These are phyloP conservation scores for Aspergillus tubingensis DNA, from an alignment of 2,329 filamentous ascomycete genomes.

Conservation along the genomic window DNA sequence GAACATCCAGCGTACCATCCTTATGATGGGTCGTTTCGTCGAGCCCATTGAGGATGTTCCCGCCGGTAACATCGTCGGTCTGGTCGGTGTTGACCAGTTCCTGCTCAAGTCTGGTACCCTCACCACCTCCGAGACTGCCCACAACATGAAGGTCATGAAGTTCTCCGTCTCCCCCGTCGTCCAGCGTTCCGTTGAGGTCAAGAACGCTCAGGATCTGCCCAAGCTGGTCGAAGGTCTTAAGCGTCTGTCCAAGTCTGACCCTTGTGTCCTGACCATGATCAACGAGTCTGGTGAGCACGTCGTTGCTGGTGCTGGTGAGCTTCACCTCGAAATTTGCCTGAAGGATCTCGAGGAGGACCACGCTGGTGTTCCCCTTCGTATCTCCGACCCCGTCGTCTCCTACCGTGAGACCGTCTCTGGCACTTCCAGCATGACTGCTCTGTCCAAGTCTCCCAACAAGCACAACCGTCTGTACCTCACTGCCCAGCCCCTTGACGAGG, in stretches of 20 bases:
- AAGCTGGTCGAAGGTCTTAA: constrained; percentile 99
- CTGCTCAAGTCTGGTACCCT: constrained; percentile 99
- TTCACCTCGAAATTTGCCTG: constrained; percentile 99
- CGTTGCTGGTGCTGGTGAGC: constrained; percentile 97
- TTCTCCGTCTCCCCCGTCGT: constrained; percentile 99
- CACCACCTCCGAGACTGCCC: constrained; percentile 92
- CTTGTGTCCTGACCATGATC: constrained; percentile 91
- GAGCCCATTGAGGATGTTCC: constrained; percentile 99
- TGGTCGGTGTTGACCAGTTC: constrained; percentile 99
- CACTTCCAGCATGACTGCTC: constrained; percentile 89
- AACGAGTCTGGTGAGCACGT: constrained; percentile 96
- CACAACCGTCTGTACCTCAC: constrained; percentile 99
- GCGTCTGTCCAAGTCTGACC: constrained; percentile 99
- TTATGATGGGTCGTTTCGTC: constrained; percentile 99
- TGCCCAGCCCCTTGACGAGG: constrained; percentile 88
- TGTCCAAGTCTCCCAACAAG: constrained; percentile 99
- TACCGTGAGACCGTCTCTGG: constrained; percentile 93
- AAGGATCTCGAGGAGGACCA: constrained; percentile 99
- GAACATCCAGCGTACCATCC: constrained; percentile 98
- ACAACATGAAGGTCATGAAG: constrained; percentile 99
- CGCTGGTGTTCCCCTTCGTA: constrained; percentile 94
- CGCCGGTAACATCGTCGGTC: constrained; percentile 98
- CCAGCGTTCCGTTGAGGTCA: constrained; percentile 97
- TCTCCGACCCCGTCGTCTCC: constrained; percentile 96
- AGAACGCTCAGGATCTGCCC: constrained; percentile 99